Percentiles rank a stretch among this genome's conserved stretches.
phyloP scores from a whole-genome alignment of 2,329 filamentous ascomycete species.

The Hysterium pulicare region DNA sequence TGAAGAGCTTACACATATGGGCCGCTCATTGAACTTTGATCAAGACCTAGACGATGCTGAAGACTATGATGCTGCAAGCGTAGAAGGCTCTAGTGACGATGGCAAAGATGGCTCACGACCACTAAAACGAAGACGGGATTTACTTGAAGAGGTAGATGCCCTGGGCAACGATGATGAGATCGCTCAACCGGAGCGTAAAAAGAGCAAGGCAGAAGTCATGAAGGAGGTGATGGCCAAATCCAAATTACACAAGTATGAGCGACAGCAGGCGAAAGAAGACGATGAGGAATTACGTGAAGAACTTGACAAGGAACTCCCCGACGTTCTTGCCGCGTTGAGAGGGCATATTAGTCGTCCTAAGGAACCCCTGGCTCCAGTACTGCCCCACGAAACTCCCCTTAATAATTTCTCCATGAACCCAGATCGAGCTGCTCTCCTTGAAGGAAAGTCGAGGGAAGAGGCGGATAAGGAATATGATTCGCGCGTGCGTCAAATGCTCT shows the following conservation, averaged over 20 bases:
- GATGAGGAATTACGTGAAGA: conserved; percentile 83
- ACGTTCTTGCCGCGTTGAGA: conserved; percentile 69
- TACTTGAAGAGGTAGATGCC: conserved; percentile 50
- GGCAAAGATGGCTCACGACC: conserved; percentile 37
- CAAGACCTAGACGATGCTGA: conserved; percentile 50
- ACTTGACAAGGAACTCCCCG: conserved; percentile 77
- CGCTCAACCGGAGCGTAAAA: conserved; percentile 75
- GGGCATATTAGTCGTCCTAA: conserved; percentile 50
- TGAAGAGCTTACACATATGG: conserved; percentile 78
- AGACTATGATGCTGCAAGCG: conserved; percentile 76
- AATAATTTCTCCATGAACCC: conserved; percentile 52
- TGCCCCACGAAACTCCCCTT: conserved; percentile 37
- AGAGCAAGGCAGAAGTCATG: conserved; percentile 96
- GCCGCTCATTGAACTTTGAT: conserved; percentile 68
- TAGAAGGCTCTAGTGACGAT: conserved; percentile 50
- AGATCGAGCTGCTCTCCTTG: conserved; percentile 59
- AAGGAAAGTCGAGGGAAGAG: conserved; percentile 59
- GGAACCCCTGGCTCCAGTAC: conserved; percentile 39
- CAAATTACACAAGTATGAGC: conserved; percentile 90
- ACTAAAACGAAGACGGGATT: conserved; percentile 44
- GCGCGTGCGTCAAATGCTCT: conserved; percentile 74
- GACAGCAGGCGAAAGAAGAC: conserved; percentile 87
- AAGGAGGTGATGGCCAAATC: conserved; percentile 97
- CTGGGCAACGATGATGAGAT: conserved; percentile 44
- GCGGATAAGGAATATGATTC: conserved; percentile 87